Evolutionary conservation across 257 asterid species (phyloP).

Genomic region (Mentha longifolia): DNA sequence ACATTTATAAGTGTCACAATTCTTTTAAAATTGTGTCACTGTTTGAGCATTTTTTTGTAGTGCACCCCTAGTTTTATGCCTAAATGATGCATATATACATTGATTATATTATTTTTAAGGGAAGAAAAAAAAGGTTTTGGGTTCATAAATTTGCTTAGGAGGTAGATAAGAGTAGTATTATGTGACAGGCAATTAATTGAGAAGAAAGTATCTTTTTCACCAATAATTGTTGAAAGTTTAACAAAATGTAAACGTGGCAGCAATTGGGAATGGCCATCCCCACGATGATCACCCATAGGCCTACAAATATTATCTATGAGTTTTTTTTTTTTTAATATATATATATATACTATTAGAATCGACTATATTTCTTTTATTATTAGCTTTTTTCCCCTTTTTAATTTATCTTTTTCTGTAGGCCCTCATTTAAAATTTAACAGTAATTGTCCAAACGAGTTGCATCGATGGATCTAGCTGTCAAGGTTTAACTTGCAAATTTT

Average conservation of each 20-base stretch:
- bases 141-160: background rate
- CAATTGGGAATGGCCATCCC: constrained; percentile 16
- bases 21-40: too few species aligned
- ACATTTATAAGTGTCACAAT: too few species aligned
- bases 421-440: background rate
- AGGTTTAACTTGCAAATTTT: background rate
- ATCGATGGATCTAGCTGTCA: constrained; percentile 29
- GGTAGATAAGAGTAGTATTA: background rate
- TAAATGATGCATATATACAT: background rate
- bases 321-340: too few species aligned
- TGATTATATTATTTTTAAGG: background rate
- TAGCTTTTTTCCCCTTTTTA: background rate
- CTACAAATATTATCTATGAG: constrained; percentile 9
- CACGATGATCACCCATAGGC: constrained; percentile 39
- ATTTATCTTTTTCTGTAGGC: background rate
- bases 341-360: background rate
- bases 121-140: background rate
- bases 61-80: background rate
- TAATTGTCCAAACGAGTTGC: background rate
- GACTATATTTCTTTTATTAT: background rate
- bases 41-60: too few species aligned
- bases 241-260: constrained; percentile 40
- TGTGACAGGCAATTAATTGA: background rate
- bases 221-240: constrained; percentile 25
- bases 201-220: constrained; percentile 15